Conservation (phyloP, 345 rosid genomes). For the Kernera saxatilis region DNA sequence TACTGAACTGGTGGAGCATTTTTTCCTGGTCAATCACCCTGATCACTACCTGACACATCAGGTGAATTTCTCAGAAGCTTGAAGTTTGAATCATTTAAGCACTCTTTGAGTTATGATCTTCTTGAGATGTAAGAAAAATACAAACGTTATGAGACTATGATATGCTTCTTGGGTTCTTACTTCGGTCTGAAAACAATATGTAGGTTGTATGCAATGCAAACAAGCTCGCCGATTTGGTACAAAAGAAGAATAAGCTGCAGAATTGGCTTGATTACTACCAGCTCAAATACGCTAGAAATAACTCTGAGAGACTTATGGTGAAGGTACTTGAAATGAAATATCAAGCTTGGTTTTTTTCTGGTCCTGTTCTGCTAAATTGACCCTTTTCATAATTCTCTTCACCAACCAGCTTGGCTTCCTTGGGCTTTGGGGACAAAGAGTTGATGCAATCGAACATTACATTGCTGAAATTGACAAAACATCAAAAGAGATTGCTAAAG, state of each 20-base stretch:
- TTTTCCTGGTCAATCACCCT: slow-evolving; percentile 77
- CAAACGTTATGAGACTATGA: background rate
- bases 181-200: slow-evolving; percentile 5
- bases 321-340: slow-evolving; percentile 46
- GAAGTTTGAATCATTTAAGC: background rate
- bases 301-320: slow-evolving; percentile 41
- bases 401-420: slow-evolving; percentile 80
- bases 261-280: slow-evolving; percentile 93
- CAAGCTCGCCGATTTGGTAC: slow-evolving; percentile 72
- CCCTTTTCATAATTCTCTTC: background rate
- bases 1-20: slow-evolving; percentile 79
- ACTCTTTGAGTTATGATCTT: background rate
- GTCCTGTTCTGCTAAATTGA: background rate
- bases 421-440: slow-evolving; percentile 70
- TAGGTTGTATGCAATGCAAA: slow-evolving; percentile 91
- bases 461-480: slow-evolving; percentile 52
- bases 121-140: background rate
- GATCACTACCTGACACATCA: slow-evolving; percentile 65
- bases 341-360: background rate
- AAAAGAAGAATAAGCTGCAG: slow-evolving; percentile 64
- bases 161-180: slow-evolving; percentile 1
- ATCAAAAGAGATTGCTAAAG: slow-evolving; percentile 65
- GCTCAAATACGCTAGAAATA: slow-evolving; percentile 56
- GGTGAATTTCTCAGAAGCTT: slow-evolving; percentile 31
- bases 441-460: slow-evolving; percentile 76